Conservation (phyloP, 306 rosid genomes). For the Carpinus fangiana region DNA sequence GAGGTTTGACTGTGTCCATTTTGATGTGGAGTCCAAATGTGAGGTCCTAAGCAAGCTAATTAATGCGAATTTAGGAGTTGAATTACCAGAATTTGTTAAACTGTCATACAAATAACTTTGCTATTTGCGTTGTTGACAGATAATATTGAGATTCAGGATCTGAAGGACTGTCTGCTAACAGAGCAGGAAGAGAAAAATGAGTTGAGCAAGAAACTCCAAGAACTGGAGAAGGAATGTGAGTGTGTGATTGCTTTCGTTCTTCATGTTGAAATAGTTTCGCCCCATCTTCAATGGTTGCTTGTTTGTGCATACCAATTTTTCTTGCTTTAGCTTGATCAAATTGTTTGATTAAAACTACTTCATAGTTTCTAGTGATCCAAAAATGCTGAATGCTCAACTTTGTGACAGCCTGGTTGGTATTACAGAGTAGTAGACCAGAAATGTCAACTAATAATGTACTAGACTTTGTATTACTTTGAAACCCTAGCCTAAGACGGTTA, state of each 20-base stretch:
- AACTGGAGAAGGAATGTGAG: slow-evolving; percentile 74
- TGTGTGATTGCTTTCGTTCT: slow-evolving; percentile 8
- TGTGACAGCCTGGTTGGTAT: not conserved
- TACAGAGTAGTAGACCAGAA: not conserved
- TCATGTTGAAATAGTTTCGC: not conserved
- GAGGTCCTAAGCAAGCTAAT: slow-evolving; percentile 21
- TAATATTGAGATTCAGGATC: slow-evolving; percentile 62
- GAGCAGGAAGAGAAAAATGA: slow-evolving; percentile 81
- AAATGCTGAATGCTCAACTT: not conserved
- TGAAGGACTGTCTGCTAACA: slow-evolving; percentile 62
- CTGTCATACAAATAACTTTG: not conserved
- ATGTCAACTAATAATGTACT: not conserved
- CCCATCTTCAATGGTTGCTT: not conserved
- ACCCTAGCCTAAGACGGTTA: too few relatives aligned
- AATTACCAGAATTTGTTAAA: not conserved
- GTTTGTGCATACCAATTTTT: not conserved
- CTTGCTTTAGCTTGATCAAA: not conserved
- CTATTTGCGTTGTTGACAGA: slow-evolving; percentile 37
- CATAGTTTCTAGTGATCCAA: not conserved
- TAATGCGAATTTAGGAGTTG: not conserved
- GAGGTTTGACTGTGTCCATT: slow-evolving; percentile 55
- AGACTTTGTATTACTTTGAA: too few relatives aligned
- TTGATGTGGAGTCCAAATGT: slow-evolving; percentile 72
- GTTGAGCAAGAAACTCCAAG: slow-evolving; percentile 45
- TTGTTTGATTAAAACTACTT: not conserved